Evolutionary conservation across 441 rosid genomes (phyloP).

Genomic region (Viola pubescens): DNA sequence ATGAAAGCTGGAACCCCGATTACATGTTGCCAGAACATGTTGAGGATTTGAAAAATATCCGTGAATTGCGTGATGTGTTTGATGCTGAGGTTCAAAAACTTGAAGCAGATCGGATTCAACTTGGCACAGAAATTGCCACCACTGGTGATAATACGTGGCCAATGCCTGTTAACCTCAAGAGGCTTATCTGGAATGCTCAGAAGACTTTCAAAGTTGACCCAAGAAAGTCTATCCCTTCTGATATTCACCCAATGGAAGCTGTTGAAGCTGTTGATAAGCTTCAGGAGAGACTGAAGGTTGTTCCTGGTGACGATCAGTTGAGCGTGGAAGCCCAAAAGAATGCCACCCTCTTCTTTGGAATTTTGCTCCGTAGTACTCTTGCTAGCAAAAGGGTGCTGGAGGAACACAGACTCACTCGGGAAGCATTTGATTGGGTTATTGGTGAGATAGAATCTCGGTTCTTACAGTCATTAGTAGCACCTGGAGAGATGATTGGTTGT

Average conservation of each 20-base stretch:
- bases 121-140: constrained; percentile 82
- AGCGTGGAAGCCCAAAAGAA: constrained; percentile 99
- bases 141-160: constrained; percentile 89
- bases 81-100: constrained; percentile 88
- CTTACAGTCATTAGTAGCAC: constrained; percentile 85
- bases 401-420: constrained; percentile 94
- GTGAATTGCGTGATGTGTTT: constrained; percentile 81
- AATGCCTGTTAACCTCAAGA: constrained; percentile 82
- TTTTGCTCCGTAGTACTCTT: constrained; percentile 93
- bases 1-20: constrained; percentile 73
- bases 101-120: constrained; percentile 70
- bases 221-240: constrained; percentile 53
- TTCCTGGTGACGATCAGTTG: constrained; percentile 84
- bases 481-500: constrained; percentile 99
- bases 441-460: constrained; percentile 97
- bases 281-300: constrained; percentile 95
- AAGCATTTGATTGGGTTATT: constrained; percentile 97
- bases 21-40: constrained; percentile 68
- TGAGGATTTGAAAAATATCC: constrained; percentile 79
- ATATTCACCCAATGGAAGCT: constrained; percentile 94
- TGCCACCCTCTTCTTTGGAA: constrained; percentile 91
- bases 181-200: constrained; percentile 93
- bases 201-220: constrained; percentile 84
- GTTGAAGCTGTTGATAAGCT: constrained; percentile 97
- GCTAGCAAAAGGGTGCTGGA: constrained; percentile 97